These are phyloP conservation scores for Echria macrotheca DNA, from an alignment of 495 filamentous ascomycete species.

Conservation along the genomic window DNA sequence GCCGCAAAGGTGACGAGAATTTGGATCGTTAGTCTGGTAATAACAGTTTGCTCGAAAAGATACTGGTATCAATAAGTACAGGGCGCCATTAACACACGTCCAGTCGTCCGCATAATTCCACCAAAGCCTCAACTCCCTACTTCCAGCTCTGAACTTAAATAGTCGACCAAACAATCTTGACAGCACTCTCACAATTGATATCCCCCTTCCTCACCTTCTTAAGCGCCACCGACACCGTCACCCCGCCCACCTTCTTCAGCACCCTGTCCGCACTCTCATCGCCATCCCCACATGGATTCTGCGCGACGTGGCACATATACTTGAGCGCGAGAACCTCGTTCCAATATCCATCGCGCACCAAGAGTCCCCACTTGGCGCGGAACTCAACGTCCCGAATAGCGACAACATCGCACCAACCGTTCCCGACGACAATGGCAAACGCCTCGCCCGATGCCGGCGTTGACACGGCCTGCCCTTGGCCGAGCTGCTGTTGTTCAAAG, in stretches of 20 bases:
- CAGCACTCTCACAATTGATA: conserved; percentile 21
- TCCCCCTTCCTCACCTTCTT: conserved; percentile 20
- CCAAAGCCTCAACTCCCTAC: too few species aligned
- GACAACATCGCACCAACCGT: conserved; percentile 19
- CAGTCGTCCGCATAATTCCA: too few species aligned
- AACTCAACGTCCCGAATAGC: conserved; percentile 9
- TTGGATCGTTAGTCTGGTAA: too few species aligned
- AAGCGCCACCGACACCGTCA: conserved; percentile 11
- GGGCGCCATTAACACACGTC: too few species aligned
- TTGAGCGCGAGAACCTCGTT: conserved; percentile 11
- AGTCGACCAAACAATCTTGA: conserved; percentile 19
- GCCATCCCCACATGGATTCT: not conserved
- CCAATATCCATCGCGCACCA: conserved; percentile 18
- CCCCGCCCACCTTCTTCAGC: conserved; percentile 3
- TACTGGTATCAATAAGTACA: too few species aligned
- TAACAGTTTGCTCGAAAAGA: too few species aligned
- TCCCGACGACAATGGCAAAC: conserved; percentile 18
- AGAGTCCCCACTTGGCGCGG: conserved; percentile 6
- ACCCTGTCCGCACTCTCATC: conserved; percentile 13
- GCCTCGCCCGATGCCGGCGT: not conserved
- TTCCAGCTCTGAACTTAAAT: too few species aligned
- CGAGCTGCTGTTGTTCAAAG: conserved; percentile 19
- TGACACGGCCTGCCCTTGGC: too few species aligned
- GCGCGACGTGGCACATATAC: conserved; percentile 9
- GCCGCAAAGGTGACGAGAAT: too few species aligned